Base-by-base conservation (phyloP, 805 yeast genomes). In the Kuraishia floccosa region DNA sequence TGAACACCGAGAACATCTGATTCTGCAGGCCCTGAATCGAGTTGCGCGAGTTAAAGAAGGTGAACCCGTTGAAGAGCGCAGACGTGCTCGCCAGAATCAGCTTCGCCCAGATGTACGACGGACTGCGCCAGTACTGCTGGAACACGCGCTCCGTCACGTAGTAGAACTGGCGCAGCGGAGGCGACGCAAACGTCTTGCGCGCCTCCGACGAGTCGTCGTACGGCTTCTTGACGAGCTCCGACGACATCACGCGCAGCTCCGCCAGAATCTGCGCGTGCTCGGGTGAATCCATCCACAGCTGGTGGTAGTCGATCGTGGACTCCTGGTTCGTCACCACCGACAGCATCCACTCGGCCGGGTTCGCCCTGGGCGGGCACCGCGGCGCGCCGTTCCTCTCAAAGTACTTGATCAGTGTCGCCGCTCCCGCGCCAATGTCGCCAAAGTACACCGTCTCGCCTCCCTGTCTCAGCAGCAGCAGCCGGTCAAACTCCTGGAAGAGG, bases 321-420 rank as follows among this genome's bases (percentile, higher is more conserved):
- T 10, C 15, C 52, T 74, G 81, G 30, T 62, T 61, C n/a, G 84
- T 80, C 39, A 75, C 74, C 39, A 72, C 76, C 38, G 76, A 77
- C 50, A 81, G 60, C 86, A 81, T 81, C 84, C 86, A 81, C 56
- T 79, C 87, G 10, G 81, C 83, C 14, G 83, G 83, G 39, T 76
- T 76, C 4, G 77, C 79, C 26, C 60, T 60, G 5, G 58, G 52
- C 13, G 81, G 80, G 52, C 82, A 76, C 34, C 59, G 58, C 21
- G 62, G 66, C 19, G 80, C 68, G 27, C 81, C 81, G 36, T 73
- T 46, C 6, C 47, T 45, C 46, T 75, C 79, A 46, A 80, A 80
- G 52, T 80, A 81, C 35, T 61, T 50, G 27, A 76, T 68, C 51
- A 81, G 60, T 3, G 74, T 60, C 24, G 42, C 35, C 31, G 81